Conservation (phyloP, 2,329 filamentous ascomycete species). For the Colletotrichum sp. region DNA sequence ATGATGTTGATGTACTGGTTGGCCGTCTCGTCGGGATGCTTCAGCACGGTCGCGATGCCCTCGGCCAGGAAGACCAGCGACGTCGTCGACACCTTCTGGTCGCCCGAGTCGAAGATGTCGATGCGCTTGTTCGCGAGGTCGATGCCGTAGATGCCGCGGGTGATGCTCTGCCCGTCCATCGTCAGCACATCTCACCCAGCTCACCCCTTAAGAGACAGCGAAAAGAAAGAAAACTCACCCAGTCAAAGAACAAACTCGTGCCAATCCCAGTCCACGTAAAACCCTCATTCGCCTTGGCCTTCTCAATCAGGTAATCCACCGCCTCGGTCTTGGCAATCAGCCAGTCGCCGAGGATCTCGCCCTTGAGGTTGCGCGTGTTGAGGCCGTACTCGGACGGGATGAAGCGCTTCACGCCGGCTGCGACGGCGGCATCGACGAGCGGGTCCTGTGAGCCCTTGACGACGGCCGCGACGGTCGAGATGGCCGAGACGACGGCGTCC, state of each 20-base stretch:
- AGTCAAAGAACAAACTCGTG: conserved; percentile 66
- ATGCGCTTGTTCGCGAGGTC: conserved; percentile 2
- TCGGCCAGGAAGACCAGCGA: conserved; percentile 8
- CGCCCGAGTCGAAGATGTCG: conserved; percentile 6
- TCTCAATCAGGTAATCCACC: conserved; percentile 19
- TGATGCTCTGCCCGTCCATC: not conserved
- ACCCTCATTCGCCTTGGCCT: conserved; percentile 10
- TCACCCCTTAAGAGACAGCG: not conserved
- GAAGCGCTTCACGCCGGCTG: conserved; percentile 58
- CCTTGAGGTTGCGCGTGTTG: conserved; percentile 27
- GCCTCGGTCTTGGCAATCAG: conserved; percentile 15
- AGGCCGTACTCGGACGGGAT: conserved; percentile 55
- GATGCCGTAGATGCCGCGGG: conserved; percentile 11
- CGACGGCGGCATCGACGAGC: conserved; percentile 56
- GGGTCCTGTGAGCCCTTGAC: conserved; percentile 47
- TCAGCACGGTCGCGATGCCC: conserved; percentile 49
- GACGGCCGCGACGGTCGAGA: conserved; percentile 36
- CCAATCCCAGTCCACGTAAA: conserved; percentile 66
- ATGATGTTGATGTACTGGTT: conserved; percentile 64
- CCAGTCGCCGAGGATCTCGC: conserved; percentile 24
- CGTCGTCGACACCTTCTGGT: conserved; percentile 8
- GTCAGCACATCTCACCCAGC: not conserved
- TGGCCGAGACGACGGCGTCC: conserved; percentile 40
- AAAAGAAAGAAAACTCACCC: conserved; percentile 37
- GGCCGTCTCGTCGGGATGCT: conserved; percentile 51